Conservation (phyloP, 352 stramenopile species). For the Phytophthora cajani region DNA sequence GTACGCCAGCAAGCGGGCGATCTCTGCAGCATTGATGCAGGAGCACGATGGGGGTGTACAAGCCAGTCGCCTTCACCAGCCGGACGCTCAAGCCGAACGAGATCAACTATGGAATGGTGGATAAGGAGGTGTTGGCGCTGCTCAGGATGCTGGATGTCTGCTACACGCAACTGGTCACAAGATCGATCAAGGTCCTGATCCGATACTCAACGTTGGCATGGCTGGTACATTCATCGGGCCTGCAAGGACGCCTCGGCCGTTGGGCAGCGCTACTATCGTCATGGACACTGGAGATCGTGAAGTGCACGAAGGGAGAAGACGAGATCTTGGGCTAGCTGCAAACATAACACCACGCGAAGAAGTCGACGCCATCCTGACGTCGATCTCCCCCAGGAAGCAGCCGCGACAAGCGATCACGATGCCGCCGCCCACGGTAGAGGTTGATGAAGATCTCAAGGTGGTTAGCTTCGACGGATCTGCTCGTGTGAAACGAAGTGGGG, state of each 20-base stretch:
- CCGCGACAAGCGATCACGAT: background rate
- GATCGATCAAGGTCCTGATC: conserved; percentile 5
- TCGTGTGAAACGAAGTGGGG: no score
- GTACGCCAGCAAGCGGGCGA: background rate
- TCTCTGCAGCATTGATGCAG: no score
- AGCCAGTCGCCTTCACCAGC: no score
- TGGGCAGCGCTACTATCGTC: background rate
- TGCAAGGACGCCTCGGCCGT: background rate
- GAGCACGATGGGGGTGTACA: no score
- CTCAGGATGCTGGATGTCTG: background rate
- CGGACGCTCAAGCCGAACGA: no score
- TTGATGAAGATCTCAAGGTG: background rate
- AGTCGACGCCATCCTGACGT: background rate
- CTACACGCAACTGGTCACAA: conserved; percentile 9
- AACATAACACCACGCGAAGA: background rate
- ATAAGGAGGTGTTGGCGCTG: no score
- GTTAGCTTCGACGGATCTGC: background rate
- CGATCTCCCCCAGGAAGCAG: conserved; percentile 8
- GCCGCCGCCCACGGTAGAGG: background rate
- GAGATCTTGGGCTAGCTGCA: conserved; percentile 3
- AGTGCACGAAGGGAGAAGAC: conserved; percentile 11
- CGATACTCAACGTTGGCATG: conserved; percentile 9
- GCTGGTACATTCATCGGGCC: conserved; percentile 3
- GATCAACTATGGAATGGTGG: no score
- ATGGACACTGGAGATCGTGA: conserved; percentile 14